Conservation (phyloP, 1,139 yeast genomes). For the Diutina rugosa region DNA sequence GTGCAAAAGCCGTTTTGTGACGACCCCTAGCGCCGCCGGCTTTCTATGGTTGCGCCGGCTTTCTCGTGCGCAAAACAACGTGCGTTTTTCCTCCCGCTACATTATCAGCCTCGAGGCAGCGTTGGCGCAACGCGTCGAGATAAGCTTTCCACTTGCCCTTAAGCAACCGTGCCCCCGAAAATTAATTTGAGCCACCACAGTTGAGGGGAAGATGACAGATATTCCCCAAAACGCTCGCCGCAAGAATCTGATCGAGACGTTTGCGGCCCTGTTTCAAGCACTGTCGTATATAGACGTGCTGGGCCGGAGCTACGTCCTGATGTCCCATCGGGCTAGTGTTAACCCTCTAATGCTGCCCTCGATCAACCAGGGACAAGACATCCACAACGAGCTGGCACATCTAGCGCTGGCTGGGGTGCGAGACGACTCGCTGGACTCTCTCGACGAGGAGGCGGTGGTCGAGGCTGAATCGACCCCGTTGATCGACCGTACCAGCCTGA, state of each 20-base stretch:
- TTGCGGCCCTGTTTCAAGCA: neutral
- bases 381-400: neutral
- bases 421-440: neutral
- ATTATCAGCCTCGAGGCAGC: neutral
- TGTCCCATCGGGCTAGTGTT: neutral
- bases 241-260: neutral
- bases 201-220: neutral
- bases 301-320: constrained; percentile 1
- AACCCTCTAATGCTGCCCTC: neutral
- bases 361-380: neutral
- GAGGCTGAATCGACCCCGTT: neutral
- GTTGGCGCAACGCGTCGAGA: neutral
- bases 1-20: too few species aligned
- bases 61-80: neutral
- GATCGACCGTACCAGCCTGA: neutral
- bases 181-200: neutral
- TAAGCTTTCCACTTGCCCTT: neutral
- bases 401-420: neutral
- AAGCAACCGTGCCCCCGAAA: neutral
- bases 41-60: neutral
- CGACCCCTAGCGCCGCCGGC: too few species aligned
- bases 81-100: neutral
- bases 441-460: neutral
- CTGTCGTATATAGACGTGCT: neutral
- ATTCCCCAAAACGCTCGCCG: neutral